Evolutionary conservation across 345 rosid genomes (phyloP), one percentile per base, ranked within the genome.

Genomic region (Laguncularia racemosa): DNA sequence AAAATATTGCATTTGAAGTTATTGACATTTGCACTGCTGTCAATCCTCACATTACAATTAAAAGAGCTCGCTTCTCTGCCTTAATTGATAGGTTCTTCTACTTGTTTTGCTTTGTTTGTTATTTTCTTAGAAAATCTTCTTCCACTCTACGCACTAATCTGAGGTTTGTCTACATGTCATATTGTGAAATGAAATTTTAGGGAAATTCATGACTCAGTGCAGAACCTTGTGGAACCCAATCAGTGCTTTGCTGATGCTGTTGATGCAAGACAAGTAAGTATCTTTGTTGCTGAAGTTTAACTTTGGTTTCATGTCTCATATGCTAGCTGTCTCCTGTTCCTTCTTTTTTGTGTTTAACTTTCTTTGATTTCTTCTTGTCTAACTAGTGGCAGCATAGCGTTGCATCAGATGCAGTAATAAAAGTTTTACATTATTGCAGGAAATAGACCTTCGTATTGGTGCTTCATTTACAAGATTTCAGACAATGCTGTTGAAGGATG

Each of bases 391-490:
- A 33, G 7, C 13, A 14, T 26, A 16, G 38, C 16, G 17, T 50
- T 21, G 14, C 43, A 46, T 20, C 20, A 28, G 13, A 51, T 19
- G 20, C 26, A 19, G 26, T 13, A 12, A 14, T 51, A 28, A 51
- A 15, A 51, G 12, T 4, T 19, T 21, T 51, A 40, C 23, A 20
- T 48, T 0, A 0, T 56, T 59, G 56, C 70, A 93, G 99, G 97
- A 93, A 73, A 89, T 93, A 71, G 96, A 93, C 68, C 90, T 93
- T 16, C 89, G 99, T 11, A 87, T 93, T 63, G 99, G 97, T 70
- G 96, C 97, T 74, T 89, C 97, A 56, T 93, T 93, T 76, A 93
- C 99, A 44, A 80, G 99, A 70, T 93, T 93, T 70, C 99, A 89
- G 73, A 89, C 97, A 40, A 84, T 89, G 95, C 73, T 93, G 52